phyloP scores from a whole-genome alignment of 805 yeast species.

The Tetrapisispora arboricola region DNA sequence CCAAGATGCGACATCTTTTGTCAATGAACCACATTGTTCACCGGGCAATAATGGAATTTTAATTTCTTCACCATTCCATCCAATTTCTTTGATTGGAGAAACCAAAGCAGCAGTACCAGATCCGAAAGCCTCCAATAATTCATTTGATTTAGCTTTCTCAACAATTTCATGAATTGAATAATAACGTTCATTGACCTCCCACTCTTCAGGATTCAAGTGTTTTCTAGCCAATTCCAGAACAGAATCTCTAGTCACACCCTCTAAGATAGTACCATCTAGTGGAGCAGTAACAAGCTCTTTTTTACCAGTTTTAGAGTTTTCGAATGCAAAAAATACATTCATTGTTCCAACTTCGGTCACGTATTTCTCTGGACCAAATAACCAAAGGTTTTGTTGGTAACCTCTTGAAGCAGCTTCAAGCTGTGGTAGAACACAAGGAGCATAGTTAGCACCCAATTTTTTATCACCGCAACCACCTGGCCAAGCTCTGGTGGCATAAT shows the following conservation, averaged over 20 bases:
- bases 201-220: conserved; percentile 61
- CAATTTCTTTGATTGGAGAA: conserved; percentile 82
- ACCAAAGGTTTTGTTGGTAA: conserved; percentile 92
- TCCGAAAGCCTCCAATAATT: conserved; percentile 89
- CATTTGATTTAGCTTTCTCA: conserved; percentile 68
- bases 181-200: conserved; percentile 79
- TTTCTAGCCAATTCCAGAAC: conserved; percentile 67
- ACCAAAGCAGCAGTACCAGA: conserved; percentile 97
- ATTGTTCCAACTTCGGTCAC: conserved; percentile 97
- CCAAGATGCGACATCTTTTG: conserved; percentile 75
- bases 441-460: conserved; percentile 95
- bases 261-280: conserved; percentile 91
- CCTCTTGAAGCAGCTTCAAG: conserved; percentile 84
- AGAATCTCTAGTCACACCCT: conserved; percentile 94
- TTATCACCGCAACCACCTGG: conserved; percentile 97
- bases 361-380: conserved; percentile 78
- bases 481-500: conserved; percentile 96
- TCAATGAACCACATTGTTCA: conserved; percentile 67
- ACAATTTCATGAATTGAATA: conserved; percentile 72
- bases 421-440: conserved; percentile 90
- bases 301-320: conserved; percentile 64
- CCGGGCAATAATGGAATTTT: conserved; percentile 73
- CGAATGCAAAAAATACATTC: conserved; percentile 86
- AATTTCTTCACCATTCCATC: conserved; percentile 65
- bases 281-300: conserved; percentile 94